phyloP scores from a whole-genome alignment of 345 rosid genomes.

The Atalantia buxifolia region DNA sequence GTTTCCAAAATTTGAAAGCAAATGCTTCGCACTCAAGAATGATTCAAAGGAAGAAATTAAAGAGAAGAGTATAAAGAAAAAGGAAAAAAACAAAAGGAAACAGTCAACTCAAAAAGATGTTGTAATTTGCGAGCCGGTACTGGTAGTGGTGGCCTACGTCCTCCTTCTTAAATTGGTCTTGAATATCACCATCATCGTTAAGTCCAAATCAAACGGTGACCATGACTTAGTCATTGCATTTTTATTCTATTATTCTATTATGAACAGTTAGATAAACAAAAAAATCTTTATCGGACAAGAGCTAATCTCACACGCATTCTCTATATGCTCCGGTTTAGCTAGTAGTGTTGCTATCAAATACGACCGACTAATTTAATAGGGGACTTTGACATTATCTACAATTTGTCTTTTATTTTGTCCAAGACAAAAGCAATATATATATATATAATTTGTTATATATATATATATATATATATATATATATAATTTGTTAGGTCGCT shows the following conservation, averaged over 20 bases:
- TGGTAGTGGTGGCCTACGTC: neutral
- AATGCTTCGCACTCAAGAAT: neutral
- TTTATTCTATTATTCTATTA: neutral
- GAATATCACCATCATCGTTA: slow-evolving; percentile 1
- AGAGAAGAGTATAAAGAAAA: too few relatives aligned
- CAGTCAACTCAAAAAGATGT: neutral
- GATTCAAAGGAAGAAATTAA: neutral
- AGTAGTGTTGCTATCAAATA: neutral
- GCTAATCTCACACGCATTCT: slow-evolving; percentile 1
- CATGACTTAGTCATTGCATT: neutral
- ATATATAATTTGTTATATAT: too few relatives aligned
- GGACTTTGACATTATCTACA: neutral
- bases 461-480: too few relatives aligned
- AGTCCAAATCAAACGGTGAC: slow-evolving; percentile 7
- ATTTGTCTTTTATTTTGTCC: neutral
- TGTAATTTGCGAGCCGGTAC: neutral
- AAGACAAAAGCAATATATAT: too few relatives aligned
- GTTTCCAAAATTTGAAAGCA: neutral
- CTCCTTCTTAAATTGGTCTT: neutral
- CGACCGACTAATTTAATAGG: neutral
- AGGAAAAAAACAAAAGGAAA: neutral
- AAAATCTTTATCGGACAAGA: too few relatives aligned
- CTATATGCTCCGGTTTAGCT: neutral
- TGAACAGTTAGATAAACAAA: too few relatives aligned
- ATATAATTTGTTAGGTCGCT: too few relatives aligned